A percentile compares a stretch with the other conserved stretches of the same genome.
These are phyloP conservation scores for Calonectria fujianensis DNA, from an alignment of 2,329 filamentous ascomycete genomes.

Conservation along the genomic window DNA sequence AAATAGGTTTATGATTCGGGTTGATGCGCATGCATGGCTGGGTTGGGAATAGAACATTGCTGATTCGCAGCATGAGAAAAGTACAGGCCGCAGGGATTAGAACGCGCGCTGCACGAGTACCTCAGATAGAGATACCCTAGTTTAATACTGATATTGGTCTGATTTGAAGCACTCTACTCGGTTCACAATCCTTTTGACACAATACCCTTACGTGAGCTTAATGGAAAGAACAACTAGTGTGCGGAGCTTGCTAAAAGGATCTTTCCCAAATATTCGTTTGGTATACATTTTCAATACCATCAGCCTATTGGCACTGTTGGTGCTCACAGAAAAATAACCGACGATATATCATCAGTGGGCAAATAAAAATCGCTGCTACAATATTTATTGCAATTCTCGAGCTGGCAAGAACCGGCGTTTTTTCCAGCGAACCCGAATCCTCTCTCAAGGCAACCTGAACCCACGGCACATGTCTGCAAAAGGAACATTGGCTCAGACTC, in stretches of 20 bases:
- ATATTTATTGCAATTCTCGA: not conserved
- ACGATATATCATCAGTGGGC: not conserved
- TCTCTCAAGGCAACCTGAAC: not conserved
- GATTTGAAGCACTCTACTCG: not conserved
- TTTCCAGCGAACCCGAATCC: conserved; percentile 7
- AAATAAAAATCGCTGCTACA: not conserved
- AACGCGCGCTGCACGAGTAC: not conserved
- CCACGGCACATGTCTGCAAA: conserved; percentile 3
- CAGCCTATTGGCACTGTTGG: not conserved
- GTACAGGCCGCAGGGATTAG: not conserved
- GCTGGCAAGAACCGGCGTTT: not conserved
- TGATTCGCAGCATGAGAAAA: not conserved
- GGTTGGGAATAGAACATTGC: not conserved
- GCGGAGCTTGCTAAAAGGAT: not conserved
- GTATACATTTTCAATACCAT: not conserved
- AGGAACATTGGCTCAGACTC: too few species aligned
- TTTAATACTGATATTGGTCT: not conserved
- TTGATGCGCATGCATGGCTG: not conserved
- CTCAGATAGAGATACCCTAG: not conserved
- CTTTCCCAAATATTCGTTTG: not conserved
- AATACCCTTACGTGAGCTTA: not conserved
- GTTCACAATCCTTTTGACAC: not conserved
- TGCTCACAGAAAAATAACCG: not conserved
- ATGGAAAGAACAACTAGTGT: not conserved
- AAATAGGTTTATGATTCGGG: not conserved